phyloP scores from a whole-genome alignment of 2,329 filamentous ascomycete species.

The Plenodomus biglobosus region DNA sequence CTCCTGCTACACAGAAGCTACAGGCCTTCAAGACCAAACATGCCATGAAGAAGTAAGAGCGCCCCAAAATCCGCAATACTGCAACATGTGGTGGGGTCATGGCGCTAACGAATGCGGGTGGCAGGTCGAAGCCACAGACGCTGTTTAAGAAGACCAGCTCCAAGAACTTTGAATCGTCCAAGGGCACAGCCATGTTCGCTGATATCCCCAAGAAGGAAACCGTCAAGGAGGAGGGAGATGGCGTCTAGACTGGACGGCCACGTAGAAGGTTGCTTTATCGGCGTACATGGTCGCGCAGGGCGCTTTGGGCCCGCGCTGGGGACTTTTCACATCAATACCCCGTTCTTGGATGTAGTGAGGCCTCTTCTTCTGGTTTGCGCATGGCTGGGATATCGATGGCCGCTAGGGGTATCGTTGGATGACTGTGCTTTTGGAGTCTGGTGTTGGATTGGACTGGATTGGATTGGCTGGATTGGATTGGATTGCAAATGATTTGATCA shows the following conservation, averaged over 20 bases:
- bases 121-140: constrained; percentile 45
- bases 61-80: not conserved
- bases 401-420: constrained; percentile 2
- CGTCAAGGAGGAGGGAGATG: constrained; percentile 3
- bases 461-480: no score
- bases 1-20: constrained; percentile 80
- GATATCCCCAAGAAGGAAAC: constrained; percentile 38
- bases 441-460: not conserved
- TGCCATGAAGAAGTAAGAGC: constrained; percentile 66
- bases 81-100: not conserved
- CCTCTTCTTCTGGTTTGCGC: not conserved
- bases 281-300: constrained; percentile 1
- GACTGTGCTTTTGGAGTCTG: constrained; percentile 4
- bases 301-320: not conserved
- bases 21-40: constrained; percentile 79
- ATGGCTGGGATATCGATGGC: not conserved
- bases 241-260: constrained; percentile 5
- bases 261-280: not conserved
- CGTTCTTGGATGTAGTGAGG: not conserved
- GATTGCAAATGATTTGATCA: no score
- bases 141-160: constrained; percentile 47
- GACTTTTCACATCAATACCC: not conserved
- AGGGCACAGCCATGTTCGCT: constrained; percentile 40
- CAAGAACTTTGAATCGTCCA: constrained; percentile 44
- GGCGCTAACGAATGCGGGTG: constrained; percentile 17